A percentile compares a stretch with the other conserved stretches of the same genome.
Evolutionary conservation across 352 stramenopile genomes (phyloP).

Genomic region (Globisporangium camurandrum): DNA sequence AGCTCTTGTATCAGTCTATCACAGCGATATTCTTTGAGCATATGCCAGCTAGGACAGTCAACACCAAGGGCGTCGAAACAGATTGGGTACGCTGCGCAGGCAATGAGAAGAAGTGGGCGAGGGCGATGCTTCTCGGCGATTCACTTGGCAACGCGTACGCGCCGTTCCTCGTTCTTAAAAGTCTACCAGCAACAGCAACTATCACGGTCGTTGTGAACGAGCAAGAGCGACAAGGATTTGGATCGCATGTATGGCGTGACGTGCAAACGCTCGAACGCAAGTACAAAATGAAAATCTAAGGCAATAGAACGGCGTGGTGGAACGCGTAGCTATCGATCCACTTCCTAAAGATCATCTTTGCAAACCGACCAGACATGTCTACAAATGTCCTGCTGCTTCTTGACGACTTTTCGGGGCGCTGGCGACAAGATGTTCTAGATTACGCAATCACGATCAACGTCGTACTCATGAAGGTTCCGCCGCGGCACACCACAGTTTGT

Average conservation of each 20-base stretch:
- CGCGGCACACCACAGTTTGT: neutral
- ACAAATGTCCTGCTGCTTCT: neutral
- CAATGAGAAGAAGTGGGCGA: neutral
- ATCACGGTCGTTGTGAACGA: neutral
- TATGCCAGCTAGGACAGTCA: neutral
- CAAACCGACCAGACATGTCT: neutral
- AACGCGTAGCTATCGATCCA: neutral
- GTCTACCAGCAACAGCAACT: neutral
- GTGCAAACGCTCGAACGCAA: neutral
- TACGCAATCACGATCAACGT: neutral
- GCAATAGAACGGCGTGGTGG: too few relatives aligned
- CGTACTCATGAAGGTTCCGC: neutral
- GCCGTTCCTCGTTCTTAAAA: neutral
- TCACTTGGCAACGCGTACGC: neutral
- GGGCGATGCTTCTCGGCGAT: neutral
- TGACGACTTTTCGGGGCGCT: neutral
- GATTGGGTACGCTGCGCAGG: neutral
- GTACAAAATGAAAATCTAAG: neutral
- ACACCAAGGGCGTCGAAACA: neutral
- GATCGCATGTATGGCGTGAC: neutral
- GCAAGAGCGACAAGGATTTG: neutral
- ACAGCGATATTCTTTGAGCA: neutral
- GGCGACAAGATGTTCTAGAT: neutral
- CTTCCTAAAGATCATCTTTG: neutral
- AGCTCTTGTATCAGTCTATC: neutral